Base-by-base conservation (phyloP, 805 yeast species). In the Naumovozyma baii region DNA sequence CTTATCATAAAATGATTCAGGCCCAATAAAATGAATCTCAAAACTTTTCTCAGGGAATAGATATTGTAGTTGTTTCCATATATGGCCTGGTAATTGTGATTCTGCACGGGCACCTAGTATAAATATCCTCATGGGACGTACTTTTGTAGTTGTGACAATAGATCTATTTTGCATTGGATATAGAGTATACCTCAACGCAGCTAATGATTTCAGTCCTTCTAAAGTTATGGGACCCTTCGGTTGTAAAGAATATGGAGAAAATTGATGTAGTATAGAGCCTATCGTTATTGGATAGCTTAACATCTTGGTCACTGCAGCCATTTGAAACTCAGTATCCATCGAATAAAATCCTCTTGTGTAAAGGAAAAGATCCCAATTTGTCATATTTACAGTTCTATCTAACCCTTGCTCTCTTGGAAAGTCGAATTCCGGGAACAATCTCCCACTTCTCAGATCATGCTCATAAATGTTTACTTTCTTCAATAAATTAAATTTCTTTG, bases 271-370 rank as follows among this genome's bases (percentile, higher is more conserved):
- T 5, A 86, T 62, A 1, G 94, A 75, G 5, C 85, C 95, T 34
- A 92, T 80, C 3, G 98, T 87, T 43, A 85, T 64, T 33, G 98
- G 98, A 62, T 86, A 92, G 39, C 94, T 83, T 57, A 92, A 73
- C 74, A 90, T 83, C 60, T 92, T 92, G 15, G 97, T 86, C 26
- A 87, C 88, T 3, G 94, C 94, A 1, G 97, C 97, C 56, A 90
- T 68, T 62, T 90, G 94, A 67, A 85, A 90, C 62, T 88, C 96
- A 3, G 95, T 83, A 62, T 92, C 95, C 97, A 92, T 90, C 4
- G 96, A 90, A 52, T 78, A 81, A 60, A 85, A 92, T 51, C 82
- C 82, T 59, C 98, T 74, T 0, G 97, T 90, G 62, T 90, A 92
- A 57, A 92, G 81, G 54, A 77, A 90, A 8, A 92, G 69, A 62